Base-by-base conservation (phyloP, 73 alveolate genomes). In the Paramecium caudatum region DNA sequence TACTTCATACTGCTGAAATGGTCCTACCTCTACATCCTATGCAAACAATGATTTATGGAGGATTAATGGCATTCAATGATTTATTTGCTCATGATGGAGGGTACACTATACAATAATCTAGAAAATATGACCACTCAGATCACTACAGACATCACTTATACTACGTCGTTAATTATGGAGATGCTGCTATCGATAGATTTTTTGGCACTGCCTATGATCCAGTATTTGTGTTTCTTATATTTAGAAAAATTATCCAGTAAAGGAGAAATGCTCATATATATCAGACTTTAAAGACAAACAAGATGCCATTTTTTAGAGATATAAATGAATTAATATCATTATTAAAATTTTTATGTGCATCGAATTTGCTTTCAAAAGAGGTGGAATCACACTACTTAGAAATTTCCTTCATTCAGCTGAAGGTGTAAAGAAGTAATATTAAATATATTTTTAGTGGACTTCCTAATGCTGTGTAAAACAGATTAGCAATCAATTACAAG, bases 311-410 rank as follows among this genome's bases (percentile, higher is more conserved):
- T 74, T 41, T 74, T 37, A 74, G 88, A 74, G 88, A 74, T 74
- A 74, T 25, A 74, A 41, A 45, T 74, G 88, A 74, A 74, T 74
- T 13, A 32, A 65, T 33, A 33, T 65, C 39, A 65, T 13, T 65
- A 65, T 33, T 65, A 65, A 65, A 74, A 19, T 27, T 74, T 74
- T 39, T 41, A 74, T 74, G 88, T 74, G 88, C 32, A 74, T 74
- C 65, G 88, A 74, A 43, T 74, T 27, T 12, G 88, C 88, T 27
- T 74, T 74, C 70, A 74, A 74, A 68, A 74, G 88, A 74, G 88
- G 88, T 41, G 88, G 88, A 41, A 74, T 74, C 32, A 39, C 88
- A 36, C 88, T 74, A 16, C 36, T 74, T 27, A 74, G 88, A 43
- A 74, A 74, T 37, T 74, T 74, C 88, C 46, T 74, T 23, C 88